phyloP scores from a whole-genome alignment of 805 yeast genomes.

The Ogataea thermomethanolica region DNA sequence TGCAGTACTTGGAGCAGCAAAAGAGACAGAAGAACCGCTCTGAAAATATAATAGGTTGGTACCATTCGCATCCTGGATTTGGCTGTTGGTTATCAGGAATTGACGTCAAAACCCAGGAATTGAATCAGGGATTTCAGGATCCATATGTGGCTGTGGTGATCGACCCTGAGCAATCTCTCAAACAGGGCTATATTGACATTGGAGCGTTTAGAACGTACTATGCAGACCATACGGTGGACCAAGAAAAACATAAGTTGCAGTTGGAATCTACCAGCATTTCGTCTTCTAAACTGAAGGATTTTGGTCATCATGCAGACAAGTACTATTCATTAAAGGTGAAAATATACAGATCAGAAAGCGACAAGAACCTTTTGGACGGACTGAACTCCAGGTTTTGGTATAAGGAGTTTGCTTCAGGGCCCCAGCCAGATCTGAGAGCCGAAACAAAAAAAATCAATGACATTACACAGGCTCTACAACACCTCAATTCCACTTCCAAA shows the following conservation, averaged over 20 bases:
- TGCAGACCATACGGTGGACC: slow-evolving; percentile 17
- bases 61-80: slow-evolving; percentile 94
- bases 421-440: slow-evolving; percentile 15
- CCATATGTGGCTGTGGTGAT: slow-evolving; percentile 87
- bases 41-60: slow-evolving; percentile 94
- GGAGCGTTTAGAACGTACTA: slow-evolving; percentile 82
- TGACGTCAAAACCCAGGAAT: slow-evolving; percentile 83
- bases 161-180: slow-evolving; percentile 70
- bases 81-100: slow-evolving; percentile 96
- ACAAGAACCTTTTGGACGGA: slow-evolving; percentile 42
- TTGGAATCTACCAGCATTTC: slow-evolving; percentile 36
- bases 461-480: slow-evolving; percentile 6
- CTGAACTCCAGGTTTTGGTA: slow-evolving; percentile 48
- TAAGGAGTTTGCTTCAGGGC: slow-evolving; percentile 29
- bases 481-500: slow-evolving; percentile 2
- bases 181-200: slow-evolving; percentile 67
- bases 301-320: slow-evolving; percentile 65
- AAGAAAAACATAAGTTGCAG: slow-evolving; percentile 3
- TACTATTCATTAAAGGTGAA: slow-evolving; percentile 67
- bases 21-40: slow-evolving; percentile 43
- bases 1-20: slow-evolving; percentile 62
- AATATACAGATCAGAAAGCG: slow-evolving; percentile 52
- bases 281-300: slow-evolving; percentile 52
- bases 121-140: slow-evolving; percentile 86
- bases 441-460: slow-evolving; percentile 11